Evolutionary conservation across 805 yeast genomes (phyloP).

Genomic region (Lipomyces sp.): DNA sequence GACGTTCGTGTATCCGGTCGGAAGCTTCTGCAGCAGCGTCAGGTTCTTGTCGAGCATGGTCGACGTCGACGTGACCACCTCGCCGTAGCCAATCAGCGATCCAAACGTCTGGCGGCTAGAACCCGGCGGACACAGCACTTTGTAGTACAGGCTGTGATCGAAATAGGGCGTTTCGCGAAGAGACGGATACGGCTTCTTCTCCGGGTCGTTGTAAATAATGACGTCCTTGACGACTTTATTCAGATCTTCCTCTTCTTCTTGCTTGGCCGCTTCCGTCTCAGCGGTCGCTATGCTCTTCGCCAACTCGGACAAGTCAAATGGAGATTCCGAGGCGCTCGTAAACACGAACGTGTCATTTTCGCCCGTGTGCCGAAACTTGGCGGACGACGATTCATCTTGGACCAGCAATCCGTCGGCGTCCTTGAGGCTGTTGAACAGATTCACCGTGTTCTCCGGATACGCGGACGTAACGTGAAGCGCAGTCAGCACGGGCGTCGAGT

Average conservation of each 20-base stretch:
- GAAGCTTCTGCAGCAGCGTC: slow-evolving; percentile 53
- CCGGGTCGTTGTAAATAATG: slow-evolving; percentile 50
- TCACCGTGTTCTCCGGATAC: slow-evolving; percentile 35
- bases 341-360: slow-evolving; percentile 54
- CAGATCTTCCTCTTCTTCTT: slow-evolving; percentile 49
- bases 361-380: slow-evolving; percentile 43
- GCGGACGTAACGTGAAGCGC: slow-evolving; percentile 58
- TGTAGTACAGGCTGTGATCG: slow-evolving; percentile 56
- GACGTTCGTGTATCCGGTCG: slow-evolving; percentile 62
- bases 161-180: slow-evolving; percentile 63
- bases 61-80: slow-evolving; percentile 85
- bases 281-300: slow-evolving; percentile 11
- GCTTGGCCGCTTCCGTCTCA: slow-evolving; percentile 20
- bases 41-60: slow-evolving; percentile 73
- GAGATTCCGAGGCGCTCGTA: slow-evolving; percentile 21
- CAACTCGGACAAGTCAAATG: slow-evolving; percentile 10
- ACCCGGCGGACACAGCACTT: slow-evolving; percentile 20
- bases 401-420: slow-evolving; percentile 38
- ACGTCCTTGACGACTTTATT: slow-evolving; percentile 56
- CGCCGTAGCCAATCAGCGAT: slow-evolving; percentile 66
- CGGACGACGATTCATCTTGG: neutral
- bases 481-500: slow-evolving; percentile 61
- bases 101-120: slow-evolving; percentile 43
- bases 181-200: slow-evolving; percentile 32
- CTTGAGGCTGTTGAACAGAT: slow-evolving; percentile 39